These are phyloP conservation scores for Fusarium circinatum DNA, from an alignment of 2,329 filamentous ascomycete genomes.

Conservation along the genomic window DNA sequence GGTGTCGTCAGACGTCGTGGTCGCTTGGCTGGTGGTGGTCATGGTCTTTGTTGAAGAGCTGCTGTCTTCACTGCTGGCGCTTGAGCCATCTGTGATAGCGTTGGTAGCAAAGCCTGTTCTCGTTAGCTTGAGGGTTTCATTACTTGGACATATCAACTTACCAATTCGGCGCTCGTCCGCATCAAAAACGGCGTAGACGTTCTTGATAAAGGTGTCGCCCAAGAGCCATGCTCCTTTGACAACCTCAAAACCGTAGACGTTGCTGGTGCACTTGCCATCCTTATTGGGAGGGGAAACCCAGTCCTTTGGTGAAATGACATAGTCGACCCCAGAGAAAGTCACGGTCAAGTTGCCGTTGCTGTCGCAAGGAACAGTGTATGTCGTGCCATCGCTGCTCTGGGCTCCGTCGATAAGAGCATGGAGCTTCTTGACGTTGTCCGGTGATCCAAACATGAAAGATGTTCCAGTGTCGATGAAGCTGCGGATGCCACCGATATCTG, in stretches of 20 bases:
- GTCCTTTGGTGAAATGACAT: slow-evolving; percentile 74
- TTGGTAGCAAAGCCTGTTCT: slow-evolving; percentile 37
- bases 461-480: slow-evolving; percentile 89
- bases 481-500: slow-evolving; percentile 63
- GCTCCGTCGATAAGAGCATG: slow-evolving; percentile 75
- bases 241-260: slow-evolving; percentile 77
- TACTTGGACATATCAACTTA: slow-evolving; percentile 44
- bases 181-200: slow-evolving; percentile 89
- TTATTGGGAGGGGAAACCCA: slow-evolving; percentile 67
- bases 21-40: slow-evolving; percentile 10
- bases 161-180: slow-evolving; percentile 74
- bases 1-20: slow-evolving; percentile 24
- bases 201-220: slow-evolving; percentile 88
- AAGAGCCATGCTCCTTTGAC: slow-evolving; percentile 79
- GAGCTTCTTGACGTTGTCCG: slow-evolving; percentile 71
- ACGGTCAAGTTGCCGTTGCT: slow-evolving; percentile 70
- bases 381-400: slow-evolving; percentile 64
- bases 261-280: slow-evolving; percentile 70
- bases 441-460: slow-evolving; percentile 79
- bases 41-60: slow-evolving; percentile 24
- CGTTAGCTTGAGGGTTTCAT: slow-evolving; percentile 7
- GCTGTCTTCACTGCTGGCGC: background rate
- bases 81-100: slow-evolving; percentile 22
- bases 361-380: slow-evolving; percentile 79
- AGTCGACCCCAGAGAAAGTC: slow-evolving; percentile 74